These are phyloP conservation scores for Begonia masoniana DNA, from an alignment of 306 rosid species.

Conservation along the genomic window DNA sequence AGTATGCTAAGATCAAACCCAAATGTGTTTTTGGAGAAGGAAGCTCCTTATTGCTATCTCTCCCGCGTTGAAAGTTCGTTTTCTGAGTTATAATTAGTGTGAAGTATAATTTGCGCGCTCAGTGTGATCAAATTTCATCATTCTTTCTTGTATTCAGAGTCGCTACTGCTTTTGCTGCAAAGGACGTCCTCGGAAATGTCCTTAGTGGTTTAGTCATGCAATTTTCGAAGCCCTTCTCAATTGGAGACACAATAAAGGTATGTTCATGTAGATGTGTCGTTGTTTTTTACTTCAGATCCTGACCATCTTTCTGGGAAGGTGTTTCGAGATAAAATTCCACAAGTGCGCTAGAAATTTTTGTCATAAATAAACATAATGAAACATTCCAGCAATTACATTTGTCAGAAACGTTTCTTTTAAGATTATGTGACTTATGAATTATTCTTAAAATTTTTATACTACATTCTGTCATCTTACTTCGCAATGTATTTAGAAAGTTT, in stretches of 20 bases:
- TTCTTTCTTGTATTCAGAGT: constrained; percentile 35
- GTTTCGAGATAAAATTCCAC: too few relatives aligned
- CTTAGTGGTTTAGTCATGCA: constrained; percentile 82
- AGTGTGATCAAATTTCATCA: too few relatives aligned
- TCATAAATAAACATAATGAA: too few relatives aligned
- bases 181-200: constrained; percentile 77
- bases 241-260: constrained; percentile 94
- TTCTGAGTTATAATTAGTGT: constrained; percentile 31
- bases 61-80: constrained; percentile 50
- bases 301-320: too few relatives aligned
- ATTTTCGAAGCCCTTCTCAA: constrained; percentile 79
- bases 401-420: too few relatives aligned
- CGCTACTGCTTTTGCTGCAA: constrained; percentile 87
- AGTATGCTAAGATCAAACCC: constrained; percentile 52
- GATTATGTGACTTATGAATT: too few relatives aligned
- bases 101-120: too few relatives aligned
- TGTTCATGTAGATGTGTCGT: constrained; percentile 4
- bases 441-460: too few relatives aligned
- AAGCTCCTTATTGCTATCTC: constrained; percentile 68
- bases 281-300: neutral
- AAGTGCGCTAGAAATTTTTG: too few relatives aligned
- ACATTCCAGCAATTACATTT: too few relatives aligned
- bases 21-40: constrained; percentile 69
- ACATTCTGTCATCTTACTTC: too few relatives aligned
- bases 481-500: too few relatives aligned